These are phyloP conservation scores for Paralagenidium karlingii DNA, from an alignment of 352 stramenopile species.

Conservation along the genomic window DNA sequence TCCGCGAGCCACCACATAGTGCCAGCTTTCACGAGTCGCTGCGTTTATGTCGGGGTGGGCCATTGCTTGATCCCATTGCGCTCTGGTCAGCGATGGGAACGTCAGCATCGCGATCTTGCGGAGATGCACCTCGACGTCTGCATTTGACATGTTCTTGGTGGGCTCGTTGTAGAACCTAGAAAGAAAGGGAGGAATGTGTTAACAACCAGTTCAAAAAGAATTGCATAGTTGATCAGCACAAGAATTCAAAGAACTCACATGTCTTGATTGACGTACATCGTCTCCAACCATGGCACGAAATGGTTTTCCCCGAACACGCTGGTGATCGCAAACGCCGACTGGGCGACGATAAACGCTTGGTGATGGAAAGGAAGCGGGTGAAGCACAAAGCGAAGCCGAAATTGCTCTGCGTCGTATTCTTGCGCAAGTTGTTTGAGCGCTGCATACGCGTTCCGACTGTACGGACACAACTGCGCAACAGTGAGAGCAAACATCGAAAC, in stretches of 20 bases:
- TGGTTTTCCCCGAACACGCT: constrained; percentile 28
- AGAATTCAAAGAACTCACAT: constrained; percentile 14
- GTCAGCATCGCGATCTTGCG: constrained; percentile 44
- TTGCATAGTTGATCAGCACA: background rate
- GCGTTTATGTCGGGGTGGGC: constrained; percentile 57
- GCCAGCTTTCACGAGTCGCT: constrained; percentile 49
- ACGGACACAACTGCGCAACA: constrained; percentile 62
- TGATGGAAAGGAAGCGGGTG: constrained; percentile 76
- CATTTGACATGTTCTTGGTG: constrained; percentile 58
- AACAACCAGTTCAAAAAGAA: no score
- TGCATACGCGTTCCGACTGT: constrained; percentile 56
- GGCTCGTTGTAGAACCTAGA: constrained; percentile 65
- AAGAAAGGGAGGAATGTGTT: background rate
- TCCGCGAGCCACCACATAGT: constrained; percentile 63
- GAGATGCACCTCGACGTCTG: constrained; percentile 53
- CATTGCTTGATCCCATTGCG: constrained; percentile 59
- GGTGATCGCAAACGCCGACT: constrained; percentile 56
- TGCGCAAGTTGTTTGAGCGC: constrained; percentile 42
- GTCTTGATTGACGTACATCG: constrained; percentile 71
- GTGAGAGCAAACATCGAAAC: no score
- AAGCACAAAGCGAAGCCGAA: constrained; percentile 58
- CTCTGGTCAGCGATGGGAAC: constrained; percentile 41
- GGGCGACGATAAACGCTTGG: constrained; percentile 49
- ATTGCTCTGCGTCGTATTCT: constrained; percentile 42
- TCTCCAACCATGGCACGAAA: constrained; percentile 63